A percentile compares a stretch with the other conserved stretches of the same genome.
These are phyloP conservation scores for Alternaria sp. DNA, from an alignment of 2,329 filamentous ascomycete species.

Conservation along the genomic window DNA sequence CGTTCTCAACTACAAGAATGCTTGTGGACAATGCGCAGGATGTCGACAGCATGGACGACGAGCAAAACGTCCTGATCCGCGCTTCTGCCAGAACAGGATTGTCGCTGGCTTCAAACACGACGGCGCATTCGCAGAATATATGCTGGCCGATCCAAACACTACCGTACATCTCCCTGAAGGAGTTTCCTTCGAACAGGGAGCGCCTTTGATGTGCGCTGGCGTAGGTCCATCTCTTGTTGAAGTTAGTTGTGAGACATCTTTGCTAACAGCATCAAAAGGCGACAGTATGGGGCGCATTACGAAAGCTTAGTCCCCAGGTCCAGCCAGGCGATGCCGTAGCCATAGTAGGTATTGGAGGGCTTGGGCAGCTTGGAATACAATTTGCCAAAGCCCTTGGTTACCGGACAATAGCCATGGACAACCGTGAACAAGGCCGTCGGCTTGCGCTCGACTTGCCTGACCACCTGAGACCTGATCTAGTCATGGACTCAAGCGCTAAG, in stretches of 20 bases:
- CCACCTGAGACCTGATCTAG: conserved; percentile 25
- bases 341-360: conserved; percentile 81
- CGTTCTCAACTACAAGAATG: conserved; percentile 34
- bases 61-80: conserved; percentile 25
- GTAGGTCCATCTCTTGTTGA: conserved; percentile 20
- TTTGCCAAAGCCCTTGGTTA: conserved; percentile 57
- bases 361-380: conserved; percentile 80
- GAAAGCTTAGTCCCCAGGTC: conserved; percentile 26
- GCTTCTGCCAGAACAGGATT: conserved; percentile 36
- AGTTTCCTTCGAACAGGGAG: conserved; percentile 35
- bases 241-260: neutral
- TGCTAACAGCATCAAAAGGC: conserved; percentile 17
- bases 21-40: conserved; percentile 28
- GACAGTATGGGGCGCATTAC: conserved; percentile 35
- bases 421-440: conserved; percentile 28
- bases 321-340: conserved; percentile 75
- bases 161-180: conserved; percentile 31
- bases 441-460: conserved; percentile 23
- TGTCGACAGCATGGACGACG: conserved; percentile 21
- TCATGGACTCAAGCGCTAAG: conserved; percentile 20
- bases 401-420: conserved; percentile 31
- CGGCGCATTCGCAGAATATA: conserved; percentile 42
- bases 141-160: conserved; percentile 40
- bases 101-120: conserved; percentile 41
- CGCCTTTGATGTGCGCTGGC: conserved; percentile 46